phyloP scores from a whole-genome alignment of 2,329 filamentous ascomycete species.

The Venturia asperata region DNA sequence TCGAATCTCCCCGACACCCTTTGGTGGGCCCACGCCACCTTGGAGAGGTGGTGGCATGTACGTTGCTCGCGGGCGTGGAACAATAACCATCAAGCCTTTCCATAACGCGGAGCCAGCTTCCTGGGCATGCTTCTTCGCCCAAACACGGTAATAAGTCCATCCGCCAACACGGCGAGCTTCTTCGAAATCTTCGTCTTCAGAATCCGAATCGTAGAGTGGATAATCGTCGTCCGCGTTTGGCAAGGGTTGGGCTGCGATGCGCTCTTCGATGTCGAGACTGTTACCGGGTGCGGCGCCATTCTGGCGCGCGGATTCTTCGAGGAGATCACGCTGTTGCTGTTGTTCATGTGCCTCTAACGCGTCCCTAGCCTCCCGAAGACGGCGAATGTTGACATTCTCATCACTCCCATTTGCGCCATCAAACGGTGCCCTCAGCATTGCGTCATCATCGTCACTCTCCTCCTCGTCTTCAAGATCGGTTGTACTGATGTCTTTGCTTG shows the following conservation, averaged over 20 bases:
- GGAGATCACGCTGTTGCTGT: conserved; percentile 42
- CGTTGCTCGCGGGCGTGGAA: conserved; percentile 36
- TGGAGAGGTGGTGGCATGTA: conserved; percentile 34
- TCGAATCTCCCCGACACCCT: conserved; percentile 36
- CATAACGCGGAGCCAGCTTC: conserved; percentile 34
- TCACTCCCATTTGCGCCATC: conserved; percentile 29
- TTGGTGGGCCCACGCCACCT: conserved; percentile 40
- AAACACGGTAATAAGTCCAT: conserved; percentile 61
- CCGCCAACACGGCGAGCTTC: conserved; percentile 71
- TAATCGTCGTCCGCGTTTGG: conserved; percentile 57
- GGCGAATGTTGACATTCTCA: conserved; percentile 39
- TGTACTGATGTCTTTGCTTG: conserved; percentile 67
- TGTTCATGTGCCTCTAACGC: conserved; percentile 45
- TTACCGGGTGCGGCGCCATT: conserved; percentile 29
- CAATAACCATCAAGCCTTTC: conserved; percentile 30
- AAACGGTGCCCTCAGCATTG: conserved; percentile 26
- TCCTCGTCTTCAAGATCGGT: conserved; percentile 72
- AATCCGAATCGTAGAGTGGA: conserved; percentile 84
- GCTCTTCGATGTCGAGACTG: conserved; percentile 70
- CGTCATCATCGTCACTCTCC: conserved; percentile 53
- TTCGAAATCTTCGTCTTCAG: conserved; percentile 70
- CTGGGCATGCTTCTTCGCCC: conserved; percentile 44
- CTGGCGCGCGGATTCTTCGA: conserved; percentile 28
- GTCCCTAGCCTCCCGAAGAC: conserved; percentile 45
- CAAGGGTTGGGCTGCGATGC: conserved; percentile 58